A percentile compares a stretch with the other conserved stretches of the same genome.
These are phyloP conservation scores for Albatrellus ellisii DNA, from an alignment of 768 basidiomycete genomes.

Conservation along the genomic window DNA sequence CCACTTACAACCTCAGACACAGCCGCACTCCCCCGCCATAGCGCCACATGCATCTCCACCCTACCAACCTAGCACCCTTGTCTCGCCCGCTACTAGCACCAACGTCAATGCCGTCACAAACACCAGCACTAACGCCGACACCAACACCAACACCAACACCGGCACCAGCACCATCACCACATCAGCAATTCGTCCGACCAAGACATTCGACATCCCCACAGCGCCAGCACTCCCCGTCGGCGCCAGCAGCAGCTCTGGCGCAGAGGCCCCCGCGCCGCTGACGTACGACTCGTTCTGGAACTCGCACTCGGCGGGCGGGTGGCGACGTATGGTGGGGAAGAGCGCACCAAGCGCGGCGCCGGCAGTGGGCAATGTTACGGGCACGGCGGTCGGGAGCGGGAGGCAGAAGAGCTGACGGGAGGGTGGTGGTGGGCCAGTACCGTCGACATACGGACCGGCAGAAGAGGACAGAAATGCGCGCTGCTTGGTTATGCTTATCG, in stretches of 20 bases:
- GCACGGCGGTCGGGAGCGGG: neutral
- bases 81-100: too few relatives aligned
- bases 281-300: conserved; percentile 15
- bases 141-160: neutral
- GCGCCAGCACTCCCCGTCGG: conserved; percentile 2
- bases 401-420: neutral
- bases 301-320: conserved; percentile 9
- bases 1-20: neutral
- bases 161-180: neutral
- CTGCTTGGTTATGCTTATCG: too few relatives aligned
- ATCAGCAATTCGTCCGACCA: neutral
- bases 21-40: too few relatives aligned
- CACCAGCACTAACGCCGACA: neutral
- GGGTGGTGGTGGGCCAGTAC: too few relatives aligned
- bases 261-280: conserved; percentile 6
- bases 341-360: neutral
- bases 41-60: too few relatives aligned
- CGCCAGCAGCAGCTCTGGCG: neutral
- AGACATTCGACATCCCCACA: conserved; percentile 13
- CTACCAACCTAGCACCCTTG: too few relatives aligned
- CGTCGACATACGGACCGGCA: too few relatives aligned
- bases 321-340: conserved; percentile 5
- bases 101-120: too few relatives aligned
- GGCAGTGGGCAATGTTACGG: neutral
- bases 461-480: too few relatives aligned